These are phyloP conservation scores for Phellopilus nigrolimitatus DNA, from an alignment of 1,284 basidiomycete genomes.

Conservation along the genomic window DNA sequence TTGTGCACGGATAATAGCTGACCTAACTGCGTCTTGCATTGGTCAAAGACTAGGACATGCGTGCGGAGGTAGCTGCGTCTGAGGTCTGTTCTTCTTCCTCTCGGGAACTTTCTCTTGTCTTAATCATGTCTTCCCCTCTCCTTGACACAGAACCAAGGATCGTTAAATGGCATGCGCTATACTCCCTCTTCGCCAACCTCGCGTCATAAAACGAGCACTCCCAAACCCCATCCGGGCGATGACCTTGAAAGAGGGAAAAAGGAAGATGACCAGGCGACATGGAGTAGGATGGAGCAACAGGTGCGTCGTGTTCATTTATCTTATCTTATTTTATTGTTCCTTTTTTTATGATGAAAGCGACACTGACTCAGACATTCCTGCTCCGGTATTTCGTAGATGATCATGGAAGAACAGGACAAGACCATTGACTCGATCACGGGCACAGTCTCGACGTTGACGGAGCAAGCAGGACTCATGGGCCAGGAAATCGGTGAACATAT, in stretches of 20 bases:
- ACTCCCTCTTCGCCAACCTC: conserved; percentile 15
- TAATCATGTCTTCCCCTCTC: no score
- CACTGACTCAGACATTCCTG: no score
- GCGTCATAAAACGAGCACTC: conserved; percentile 3
- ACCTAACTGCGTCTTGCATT: conserved; percentile 17
- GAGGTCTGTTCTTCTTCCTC: conserved; percentile 14
- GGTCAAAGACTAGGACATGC: conserved; percentile 24
- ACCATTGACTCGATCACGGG: conserved; percentile 83
- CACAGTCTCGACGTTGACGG: conserved; percentile 72
- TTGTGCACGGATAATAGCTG: conserved; percentile 14
- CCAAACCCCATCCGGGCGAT: conserved; percentile 5
- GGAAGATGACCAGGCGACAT: conserved; percentile 65
- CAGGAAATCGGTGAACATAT: conserved; percentile 84
- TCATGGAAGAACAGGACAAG: conserved; percentile 82
- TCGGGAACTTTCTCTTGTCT: no score
- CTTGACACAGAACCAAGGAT: background rate
- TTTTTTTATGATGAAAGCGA: no score
- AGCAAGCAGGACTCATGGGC: conserved; percentile 89
- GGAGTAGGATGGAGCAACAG: conserved; percentile 83
- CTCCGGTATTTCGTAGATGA: conserved; percentile 53
- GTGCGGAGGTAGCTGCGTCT: conserved; percentile 30
- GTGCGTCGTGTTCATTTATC: no score
- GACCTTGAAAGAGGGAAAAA: conserved; percentile 26
- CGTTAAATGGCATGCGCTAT: conserved; percentile 5
- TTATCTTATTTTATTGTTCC: no score